Evolutionary conservation across 805 yeast species (phyloP).

Genomic region (Candida coleopterorum): DNA sequence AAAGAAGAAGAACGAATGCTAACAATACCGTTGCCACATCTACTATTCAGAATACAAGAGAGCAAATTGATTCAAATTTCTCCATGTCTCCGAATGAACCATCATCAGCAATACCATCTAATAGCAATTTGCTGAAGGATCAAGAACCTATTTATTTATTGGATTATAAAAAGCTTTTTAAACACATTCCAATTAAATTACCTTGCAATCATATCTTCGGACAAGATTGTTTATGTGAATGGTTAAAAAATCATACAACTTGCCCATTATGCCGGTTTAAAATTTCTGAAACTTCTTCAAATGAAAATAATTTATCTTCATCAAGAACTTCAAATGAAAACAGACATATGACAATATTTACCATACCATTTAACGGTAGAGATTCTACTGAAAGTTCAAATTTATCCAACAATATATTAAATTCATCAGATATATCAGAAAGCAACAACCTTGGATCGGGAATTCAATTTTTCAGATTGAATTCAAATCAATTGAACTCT

Average conservation of each 20-base stretch:
- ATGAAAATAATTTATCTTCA: not conserved
- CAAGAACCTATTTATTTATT: conserved; percentile 12
- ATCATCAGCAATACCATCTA: not conserved
- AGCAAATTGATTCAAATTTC: not conserved
- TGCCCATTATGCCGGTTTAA: conserved; percentile 83
- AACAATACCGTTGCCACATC: conserved; percentile 5
- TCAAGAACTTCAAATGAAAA: not conserved
- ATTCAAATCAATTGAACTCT: not conserved
- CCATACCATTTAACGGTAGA: conserved; percentile 12
- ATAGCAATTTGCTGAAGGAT: not conserved
- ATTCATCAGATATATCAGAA: not conserved
- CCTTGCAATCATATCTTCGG: conserved; percentile 92
- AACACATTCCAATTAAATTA: conserved; percentile 65
- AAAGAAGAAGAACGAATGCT: conserved; percentile 20
- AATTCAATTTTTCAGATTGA: conserved; percentile 6
- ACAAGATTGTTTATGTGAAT: conserved; percentile 71
- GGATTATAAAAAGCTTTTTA: conserved; percentile 17
- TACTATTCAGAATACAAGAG: conserved; percentile 5
- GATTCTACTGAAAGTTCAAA: not conserved
- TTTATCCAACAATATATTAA: not conserved
- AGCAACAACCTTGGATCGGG: not conserved
- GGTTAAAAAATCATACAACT: conserved; percentile 70
- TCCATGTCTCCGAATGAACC: not conserved
- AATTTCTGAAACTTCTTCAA: conserved; percentile 23
- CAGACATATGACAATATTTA: conserved; percentile 26